A percentile compares a stretch with the other conserved stretches of the same genome.
Evolutionary conservation across 1,139 yeast species (phyloP).

Genomic region (Taphrina communis): DNA sequence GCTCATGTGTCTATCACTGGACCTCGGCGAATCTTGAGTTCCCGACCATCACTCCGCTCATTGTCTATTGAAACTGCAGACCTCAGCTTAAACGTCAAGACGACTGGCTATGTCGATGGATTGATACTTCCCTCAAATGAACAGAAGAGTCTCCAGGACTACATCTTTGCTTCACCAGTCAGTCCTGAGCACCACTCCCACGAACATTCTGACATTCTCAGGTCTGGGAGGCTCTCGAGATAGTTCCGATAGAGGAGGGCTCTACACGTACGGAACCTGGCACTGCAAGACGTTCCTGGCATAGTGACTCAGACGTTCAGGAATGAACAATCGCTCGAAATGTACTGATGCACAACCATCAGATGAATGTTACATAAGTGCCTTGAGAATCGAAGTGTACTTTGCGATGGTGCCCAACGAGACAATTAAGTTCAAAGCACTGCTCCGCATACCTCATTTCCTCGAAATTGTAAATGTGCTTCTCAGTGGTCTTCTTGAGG

Average conservation of each 20-base stretch:
- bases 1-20: neutral
- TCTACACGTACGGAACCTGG: too few species aligned
- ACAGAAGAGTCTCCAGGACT: neutral
- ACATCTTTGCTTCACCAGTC: neutral
- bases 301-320: neutral
- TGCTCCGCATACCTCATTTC: neutral
- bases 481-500: slow-evolving; percentile 2
- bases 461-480: neutral
- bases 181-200: neutral
- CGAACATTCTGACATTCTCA: neutral
- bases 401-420: neutral
- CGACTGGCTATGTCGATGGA: neutral
- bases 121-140: neutral
- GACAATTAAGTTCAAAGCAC: neutral
- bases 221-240: neutral
- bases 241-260: neutral
- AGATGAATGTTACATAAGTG: neutral
- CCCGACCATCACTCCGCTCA: neutral
- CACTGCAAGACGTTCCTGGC: too few species aligned
- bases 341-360: neutral
- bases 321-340: neutral
- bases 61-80: neutral
- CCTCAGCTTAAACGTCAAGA: neutral
- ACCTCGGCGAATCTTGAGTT: neutral
- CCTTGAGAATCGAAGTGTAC: neutral